Evolutionary conservation across 805 yeast genomes (phyloP).

Genomic region (Cyberlindnera galapagoensis): DNA sequence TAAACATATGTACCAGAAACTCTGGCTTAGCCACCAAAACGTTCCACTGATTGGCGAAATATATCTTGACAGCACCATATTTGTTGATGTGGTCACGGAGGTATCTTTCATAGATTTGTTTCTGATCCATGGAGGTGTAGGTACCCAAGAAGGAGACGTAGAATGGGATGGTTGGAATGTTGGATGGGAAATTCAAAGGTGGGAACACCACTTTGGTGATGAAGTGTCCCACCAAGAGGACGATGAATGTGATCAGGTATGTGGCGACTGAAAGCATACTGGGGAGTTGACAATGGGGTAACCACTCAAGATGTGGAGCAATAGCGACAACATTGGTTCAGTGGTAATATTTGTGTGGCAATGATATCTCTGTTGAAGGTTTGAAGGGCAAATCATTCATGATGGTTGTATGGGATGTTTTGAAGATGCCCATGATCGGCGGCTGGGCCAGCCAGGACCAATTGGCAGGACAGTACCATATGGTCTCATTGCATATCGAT

Average conservation of each 20-base stretch:
- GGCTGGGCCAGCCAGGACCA: too few relatives aligned
- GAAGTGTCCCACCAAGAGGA: conserved; percentile 2
- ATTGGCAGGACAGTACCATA: too few relatives aligned
- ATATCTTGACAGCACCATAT: conserved; percentile 53
- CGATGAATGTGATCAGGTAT: background rate
- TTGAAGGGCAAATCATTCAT: too few relatives aligned
- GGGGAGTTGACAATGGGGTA: too few relatives aligned
- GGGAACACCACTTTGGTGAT: conserved; percentile 28
- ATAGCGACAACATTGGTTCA: too few relatives aligned
- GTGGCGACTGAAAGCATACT: too few relatives aligned
- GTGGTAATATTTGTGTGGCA: too few relatives aligned
- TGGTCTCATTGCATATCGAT: too few relatives aligned
- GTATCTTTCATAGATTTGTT: conserved; percentile 37
- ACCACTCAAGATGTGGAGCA: too few relatives aligned
- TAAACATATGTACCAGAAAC: conserved; percentile 38
- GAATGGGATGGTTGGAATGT: conserved; percentile 57
- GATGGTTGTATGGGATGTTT: too few relatives aligned
- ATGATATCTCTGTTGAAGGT: too few relatives aligned
- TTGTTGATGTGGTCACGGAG: conserved; percentile 39
- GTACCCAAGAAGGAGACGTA: conserved; percentile 46
- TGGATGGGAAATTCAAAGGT: conserved; percentile 43
- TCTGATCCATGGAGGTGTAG: conserved; percentile 40
- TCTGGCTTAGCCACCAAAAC: conserved; percentile 45
- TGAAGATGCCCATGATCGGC: too few relatives aligned
- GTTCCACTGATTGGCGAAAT: conserved; percentile 59